Percentiles rank a stretch among this genome's conserved stretches.
phyloP scores from a whole-genome alignment of 768 basidiomycete genomes.

The Dioszegia hungarica region DNA sequence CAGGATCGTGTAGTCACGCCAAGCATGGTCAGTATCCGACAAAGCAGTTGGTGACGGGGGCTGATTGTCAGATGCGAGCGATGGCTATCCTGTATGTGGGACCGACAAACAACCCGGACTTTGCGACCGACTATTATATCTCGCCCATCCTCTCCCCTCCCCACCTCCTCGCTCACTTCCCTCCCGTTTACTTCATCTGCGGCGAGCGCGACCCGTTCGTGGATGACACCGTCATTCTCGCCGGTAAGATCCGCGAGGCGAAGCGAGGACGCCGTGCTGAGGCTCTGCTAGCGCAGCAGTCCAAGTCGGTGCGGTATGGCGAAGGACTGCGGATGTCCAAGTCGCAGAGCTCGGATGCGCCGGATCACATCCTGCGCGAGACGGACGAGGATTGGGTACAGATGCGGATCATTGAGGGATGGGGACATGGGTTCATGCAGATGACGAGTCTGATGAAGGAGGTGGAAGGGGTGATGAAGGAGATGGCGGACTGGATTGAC shows the following conservation, averaged over 20 bases:
- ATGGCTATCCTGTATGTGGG: constrained; percentile 98
- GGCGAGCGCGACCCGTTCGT: constrained; percentile 95
- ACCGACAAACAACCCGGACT: constrained; percentile 87
- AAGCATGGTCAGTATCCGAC: constrained; percentile 72
- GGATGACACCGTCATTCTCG: constrained; percentile 95
- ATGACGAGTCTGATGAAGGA: constrained; percentile 83
- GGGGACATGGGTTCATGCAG: constrained; percentile 96
- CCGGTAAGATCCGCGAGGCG: constrained; percentile 88
- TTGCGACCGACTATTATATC: constrained; percentile 89
- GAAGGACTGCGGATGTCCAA: constrained; percentile 62
- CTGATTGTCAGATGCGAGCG: constrained; percentile 75
- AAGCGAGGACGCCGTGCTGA: constrained; percentile 77
- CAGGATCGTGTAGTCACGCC: constrained; percentile 91
- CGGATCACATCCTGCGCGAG: constrained; percentile 55
- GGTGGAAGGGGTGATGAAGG: constrained; percentile 69
- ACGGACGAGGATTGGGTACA: constrained; percentile 79
- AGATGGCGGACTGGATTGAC: constrained; percentile 87
- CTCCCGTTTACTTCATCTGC: constrained; percentile 78
- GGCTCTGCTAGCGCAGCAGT: constrained; percentile 60
- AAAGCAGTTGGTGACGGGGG: not conserved
- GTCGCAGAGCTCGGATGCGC: constrained; percentile 1
- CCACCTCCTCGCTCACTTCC: constrained; percentile 81
- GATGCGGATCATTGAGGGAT: constrained; percentile 86
- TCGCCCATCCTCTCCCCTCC: constrained; percentile 88
- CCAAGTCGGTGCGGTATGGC: constrained; percentile 61